Conservation (phyloP, 140 eudicot species). For the Cichorium intybus region DNA sequence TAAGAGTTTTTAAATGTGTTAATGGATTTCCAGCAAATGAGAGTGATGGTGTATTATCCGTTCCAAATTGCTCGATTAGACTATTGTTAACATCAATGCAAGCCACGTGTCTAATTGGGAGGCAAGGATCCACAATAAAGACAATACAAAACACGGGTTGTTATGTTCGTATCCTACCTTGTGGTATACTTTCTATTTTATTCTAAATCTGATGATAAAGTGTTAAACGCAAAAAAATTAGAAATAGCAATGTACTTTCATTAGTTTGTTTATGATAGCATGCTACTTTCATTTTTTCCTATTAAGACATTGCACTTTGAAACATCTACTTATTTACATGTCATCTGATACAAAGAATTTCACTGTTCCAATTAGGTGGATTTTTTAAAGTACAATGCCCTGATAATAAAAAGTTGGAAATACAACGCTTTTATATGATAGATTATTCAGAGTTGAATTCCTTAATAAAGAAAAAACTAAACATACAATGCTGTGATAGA, state of each 20-base stretch:
- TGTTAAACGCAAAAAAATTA: too few species aligned
- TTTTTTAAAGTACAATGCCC: too few species aligned
- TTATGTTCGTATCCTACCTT: constrained; percentile 49
- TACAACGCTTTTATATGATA: neutral
- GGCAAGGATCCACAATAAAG: constrained; percentile 60
- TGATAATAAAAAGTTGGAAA: neutral
- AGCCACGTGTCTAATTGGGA: constrained; percentile 45
- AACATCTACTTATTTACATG: neutral
- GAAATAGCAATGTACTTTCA: too few species aligned
- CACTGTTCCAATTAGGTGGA: neutral
- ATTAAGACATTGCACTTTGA: neutral
- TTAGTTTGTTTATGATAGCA: too few species aligned
- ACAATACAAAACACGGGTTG: constrained; percentile 60
- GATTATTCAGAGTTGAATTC: neutral
- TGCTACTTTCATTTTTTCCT: too few species aligned
- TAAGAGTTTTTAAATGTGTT: constrained; percentile 49
- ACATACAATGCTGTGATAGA: neutral
- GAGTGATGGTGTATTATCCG: too few species aligned
- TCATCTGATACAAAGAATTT: neutral
- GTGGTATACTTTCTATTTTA: constrained; percentile 33
- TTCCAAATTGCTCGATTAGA: too few species aligned
- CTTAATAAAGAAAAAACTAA: neutral
- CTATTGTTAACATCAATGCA: too few species aligned
- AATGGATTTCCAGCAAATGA: constrained; percentile 39
- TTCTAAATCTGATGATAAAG: neutral